These are phyloP conservation scores for Didymella pomorum DNA, from an alignment of 2,329 filamentous ascomycete genomes.

Conservation along the genomic window DNA sequence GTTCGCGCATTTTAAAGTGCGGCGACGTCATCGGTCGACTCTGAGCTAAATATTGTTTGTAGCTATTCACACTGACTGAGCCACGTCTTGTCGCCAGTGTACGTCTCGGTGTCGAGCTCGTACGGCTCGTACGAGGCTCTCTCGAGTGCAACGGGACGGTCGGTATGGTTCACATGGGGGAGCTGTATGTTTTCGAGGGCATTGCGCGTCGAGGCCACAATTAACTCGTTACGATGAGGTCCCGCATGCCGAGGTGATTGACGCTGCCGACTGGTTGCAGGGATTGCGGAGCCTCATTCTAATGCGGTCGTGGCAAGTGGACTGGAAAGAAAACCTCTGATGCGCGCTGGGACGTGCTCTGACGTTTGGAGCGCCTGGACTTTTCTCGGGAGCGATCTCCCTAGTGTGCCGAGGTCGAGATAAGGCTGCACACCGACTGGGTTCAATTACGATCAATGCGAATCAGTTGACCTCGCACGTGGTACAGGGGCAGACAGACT, in stretches of 20 bases:
- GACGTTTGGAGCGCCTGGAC: constrained; percentile 6
- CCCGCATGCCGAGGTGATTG: constrained; percentile 1
- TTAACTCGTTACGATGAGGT: neutral
- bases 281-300: constrained; percentile 9
- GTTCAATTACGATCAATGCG: neutral
- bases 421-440: neutral
- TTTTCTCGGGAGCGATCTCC: neutral
- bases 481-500: neutral
- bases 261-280: constrained; percentile 11
- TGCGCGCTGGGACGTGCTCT: constrained; percentile 3
- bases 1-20: neutral
- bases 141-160: neutral
- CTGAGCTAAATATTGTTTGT: neutral
- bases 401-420: constrained; percentile 11
- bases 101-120: constrained; percentile 8
- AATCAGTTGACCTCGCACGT: neutral
- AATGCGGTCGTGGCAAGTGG: constrained; percentile 12
- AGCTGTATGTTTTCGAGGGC: neutral
- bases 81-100: neutral
- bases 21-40: constrained; percentile 10
- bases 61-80: neutral
- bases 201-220: neutral
- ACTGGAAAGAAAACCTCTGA: constrained; percentile 6
- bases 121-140: constrained; percentile 13
- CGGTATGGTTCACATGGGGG: neutral